These are phyloP conservation scores for Paramyrothecium sp. DNA, from an alignment of 2,329 filamentous ascomycete genomes.

Conservation along the genomic window DNA sequence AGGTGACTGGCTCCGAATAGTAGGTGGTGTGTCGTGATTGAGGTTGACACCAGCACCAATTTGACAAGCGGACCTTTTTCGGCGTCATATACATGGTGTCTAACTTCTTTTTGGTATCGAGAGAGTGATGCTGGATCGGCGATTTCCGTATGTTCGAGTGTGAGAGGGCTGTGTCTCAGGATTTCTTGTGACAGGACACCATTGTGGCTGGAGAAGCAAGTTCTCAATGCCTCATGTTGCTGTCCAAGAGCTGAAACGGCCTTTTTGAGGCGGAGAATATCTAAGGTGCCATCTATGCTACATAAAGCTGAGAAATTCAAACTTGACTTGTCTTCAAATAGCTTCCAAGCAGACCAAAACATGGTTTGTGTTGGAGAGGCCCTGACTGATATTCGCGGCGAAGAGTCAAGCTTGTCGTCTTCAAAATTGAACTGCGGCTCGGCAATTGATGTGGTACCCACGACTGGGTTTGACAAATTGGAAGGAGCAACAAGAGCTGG, in stretches of 20 bases:
- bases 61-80: not conserved
- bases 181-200: not conserved
- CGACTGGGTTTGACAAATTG: not conserved
- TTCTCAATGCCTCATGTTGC: not conserved
- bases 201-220: not conserved
- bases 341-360: not conserved
- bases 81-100: not conserved
- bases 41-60: not conserved
- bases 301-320: not conserved
- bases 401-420: not conserved
- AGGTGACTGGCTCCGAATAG: not conserved
- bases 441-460: not conserved
- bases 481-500: not conserved
- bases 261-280: not conserved
- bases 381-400: not conserved
- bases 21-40: not conserved
- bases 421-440: not conserved
- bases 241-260: not conserved
- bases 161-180: not conserved
- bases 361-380: not conserved
- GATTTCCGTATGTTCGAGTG: no score
- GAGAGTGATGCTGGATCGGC: not conserved
- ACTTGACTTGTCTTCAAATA: not conserved
- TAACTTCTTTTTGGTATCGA: not conserved
- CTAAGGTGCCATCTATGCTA: not conserved